phyloP scores from a whole-genome alignment of 495 filamentous ascomycete genomes.

The Oleoguttula mirabilis region DNA sequence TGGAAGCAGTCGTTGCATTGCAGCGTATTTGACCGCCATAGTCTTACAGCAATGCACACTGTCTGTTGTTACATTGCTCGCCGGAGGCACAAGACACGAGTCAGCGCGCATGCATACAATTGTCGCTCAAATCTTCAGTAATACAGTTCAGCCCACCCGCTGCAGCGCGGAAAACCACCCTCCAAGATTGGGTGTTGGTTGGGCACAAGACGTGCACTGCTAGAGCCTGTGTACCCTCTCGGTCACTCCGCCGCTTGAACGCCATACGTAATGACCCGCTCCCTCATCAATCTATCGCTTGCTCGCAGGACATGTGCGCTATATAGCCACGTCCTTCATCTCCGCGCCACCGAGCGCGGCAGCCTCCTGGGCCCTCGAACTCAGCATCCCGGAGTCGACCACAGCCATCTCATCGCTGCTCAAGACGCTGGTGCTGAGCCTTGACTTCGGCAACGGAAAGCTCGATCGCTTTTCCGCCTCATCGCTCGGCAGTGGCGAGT shows the following conservation, averaged over 20 bases:
- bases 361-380: not conserved
- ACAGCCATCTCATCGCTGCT: constrained; percentile 8
- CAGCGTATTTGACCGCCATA: too few relatives aligned
- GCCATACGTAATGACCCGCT: not conserved
- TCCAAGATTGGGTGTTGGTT: not conserved
- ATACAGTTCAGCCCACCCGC: not conserved
- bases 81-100: not conserved
- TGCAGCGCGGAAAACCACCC: not conserved
- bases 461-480: constrained; percentile 11
- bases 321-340: constrained; percentile 10
- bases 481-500: constrained; percentile 2
- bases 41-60: not conserved
- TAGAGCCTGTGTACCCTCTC: not conserved
- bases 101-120: not conserved
- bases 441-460: constrained; percentile 14
- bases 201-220: not conserved
- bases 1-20: too few relatives aligned
- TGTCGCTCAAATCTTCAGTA: not conserved
- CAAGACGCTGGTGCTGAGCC: constrained; percentile 7
- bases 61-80: not conserved
- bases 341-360: not conserved
- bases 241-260: not conserved
- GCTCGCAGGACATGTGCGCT: not conserved
- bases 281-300: not conserved
- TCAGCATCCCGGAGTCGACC: constrained; percentile 2